Percentiles rank a stretch among this genome's conserved stretches.
phyloP scores from a whole-genome alignment of 495 filamentous ascomycete species.

The Penicillium coprophilum region DNA sequence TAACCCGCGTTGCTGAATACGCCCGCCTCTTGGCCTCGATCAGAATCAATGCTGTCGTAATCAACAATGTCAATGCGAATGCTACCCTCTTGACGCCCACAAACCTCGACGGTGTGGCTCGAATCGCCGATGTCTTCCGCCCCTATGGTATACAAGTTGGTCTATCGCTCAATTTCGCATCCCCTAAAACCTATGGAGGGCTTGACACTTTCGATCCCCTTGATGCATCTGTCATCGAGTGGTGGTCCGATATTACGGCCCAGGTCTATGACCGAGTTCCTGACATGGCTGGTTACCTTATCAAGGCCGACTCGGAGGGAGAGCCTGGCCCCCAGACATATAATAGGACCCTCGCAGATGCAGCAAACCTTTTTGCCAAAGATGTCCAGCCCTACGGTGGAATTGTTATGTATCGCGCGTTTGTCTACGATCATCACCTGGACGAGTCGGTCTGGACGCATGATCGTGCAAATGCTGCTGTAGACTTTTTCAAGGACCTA shows the following conservation, averaged over 20 bases:
- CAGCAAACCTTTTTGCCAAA: slow-evolving; percentile 68
- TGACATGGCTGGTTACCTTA: slow-evolving; percentile 66
- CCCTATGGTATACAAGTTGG: slow-evolving; percentile 68
- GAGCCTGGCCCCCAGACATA: slow-evolving; percentile 69
- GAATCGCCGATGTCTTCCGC: slow-evolving; percentile 63
- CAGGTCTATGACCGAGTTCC: slow-evolving; percentile 60
- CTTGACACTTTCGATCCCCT: slow-evolving; percentile 65
- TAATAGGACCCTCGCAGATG: slow-evolving; percentile 66
- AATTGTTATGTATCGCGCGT: slow-evolving; percentile 70
- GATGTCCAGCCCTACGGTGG: slow-evolving; percentile 62
- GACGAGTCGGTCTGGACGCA: slow-evolving; percentile 60
- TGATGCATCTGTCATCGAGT: slow-evolving; percentile 55
- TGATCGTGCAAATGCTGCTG: slow-evolving; percentile 68
- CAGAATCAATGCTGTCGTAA: slow-evolving; percentile 61
- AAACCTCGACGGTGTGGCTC: slow-evolving; percentile 60
- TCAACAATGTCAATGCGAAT: slow-evolving; percentile 77
- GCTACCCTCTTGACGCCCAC: slow-evolving; percentile 50
- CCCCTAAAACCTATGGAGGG: slow-evolving; percentile 57
- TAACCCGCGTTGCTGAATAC: slow-evolving; percentile 60
- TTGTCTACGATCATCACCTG: slow-evolving; percentile 64
- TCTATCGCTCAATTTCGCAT: slow-evolving; percentile 66
- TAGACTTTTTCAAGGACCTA: slow-evolving; percentile 63
- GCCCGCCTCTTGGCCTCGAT: slow-evolving; percentile 68
- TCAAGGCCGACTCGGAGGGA: slow-evolving; percentile 75
- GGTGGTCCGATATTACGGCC: slow-evolving; percentile 60